A percentile compares a stretch with the other conserved stretches of the same genome.
Conservation (phyloP, 2,329 filamentous ascomycete genomes). For the Aspergillus aculeatinus region DNA sequence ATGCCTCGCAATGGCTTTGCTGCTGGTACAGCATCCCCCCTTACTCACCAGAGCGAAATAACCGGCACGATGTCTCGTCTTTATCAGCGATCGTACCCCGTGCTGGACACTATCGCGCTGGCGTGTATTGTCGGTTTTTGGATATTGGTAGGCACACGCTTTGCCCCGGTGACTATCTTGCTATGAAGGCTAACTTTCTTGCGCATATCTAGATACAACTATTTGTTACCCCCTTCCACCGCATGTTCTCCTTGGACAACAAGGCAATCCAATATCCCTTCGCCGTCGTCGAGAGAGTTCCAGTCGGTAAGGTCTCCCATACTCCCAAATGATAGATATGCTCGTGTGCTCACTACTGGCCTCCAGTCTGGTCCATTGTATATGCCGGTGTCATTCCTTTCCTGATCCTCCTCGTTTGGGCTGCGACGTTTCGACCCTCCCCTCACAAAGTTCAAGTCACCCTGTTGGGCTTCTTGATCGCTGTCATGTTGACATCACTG, state of each 20-base stretch:
- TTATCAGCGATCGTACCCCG: slow-evolving; percentile 73
- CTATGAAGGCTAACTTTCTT: neutral
- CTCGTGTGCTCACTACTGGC: slow-evolving; percentile 7
- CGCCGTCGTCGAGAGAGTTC: slow-evolving; percentile 77
- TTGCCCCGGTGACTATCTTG: neutral
- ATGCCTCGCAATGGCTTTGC: slow-evolving; percentile 33
- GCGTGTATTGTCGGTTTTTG: slow-evolving; percentile 67
- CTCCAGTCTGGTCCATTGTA: slow-evolving; percentile 65
- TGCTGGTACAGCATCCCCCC: slow-evolving; percentile 24
- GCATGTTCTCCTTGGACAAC: slow-evolving; percentile 89
- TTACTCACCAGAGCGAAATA: slow-evolving; percentile 37
- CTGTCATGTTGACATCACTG: slow-evolving; percentile 73
- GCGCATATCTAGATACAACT: slow-evolving; percentile 56
- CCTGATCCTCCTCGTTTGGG: slow-evolving; percentile 64
- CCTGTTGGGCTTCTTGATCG: slow-evolving; percentile 75
- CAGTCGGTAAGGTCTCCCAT: slow-evolving; percentile 60
- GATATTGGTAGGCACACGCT: slow-evolving; percentile 26
- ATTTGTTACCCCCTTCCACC: slow-evolving; percentile 81
- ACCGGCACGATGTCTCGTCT: slow-evolving; percentile 52
- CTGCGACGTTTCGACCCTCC: slow-evolving; percentile 60
- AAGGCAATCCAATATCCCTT: slow-evolving; percentile 82
- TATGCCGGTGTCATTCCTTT: slow-evolving; percentile 76
- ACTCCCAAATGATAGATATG: neutral
- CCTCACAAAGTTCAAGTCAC: slow-evolving; percentile 82
- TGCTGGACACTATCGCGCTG: slow-evolving; percentile 83